Base-by-base conservation (phyloP, 1,284 basidiomycete genomes). In the Ustilago curta region DNA sequence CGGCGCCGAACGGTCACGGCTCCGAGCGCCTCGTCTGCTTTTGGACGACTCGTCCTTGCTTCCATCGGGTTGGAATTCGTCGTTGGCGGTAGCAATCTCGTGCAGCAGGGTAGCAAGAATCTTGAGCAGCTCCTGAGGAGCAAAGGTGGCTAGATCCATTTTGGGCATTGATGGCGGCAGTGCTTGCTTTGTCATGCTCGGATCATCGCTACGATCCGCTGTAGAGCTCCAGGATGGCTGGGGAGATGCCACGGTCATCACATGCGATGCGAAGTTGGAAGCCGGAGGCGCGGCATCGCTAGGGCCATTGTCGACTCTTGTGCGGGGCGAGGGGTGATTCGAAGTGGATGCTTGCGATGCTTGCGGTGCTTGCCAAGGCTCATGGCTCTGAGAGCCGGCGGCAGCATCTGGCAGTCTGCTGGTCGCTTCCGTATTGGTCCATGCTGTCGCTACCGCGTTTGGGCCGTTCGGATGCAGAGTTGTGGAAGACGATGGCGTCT, bases 1-100 rank as follows among this genome's bases (percentile, higher is more conserved):
- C 19, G 61, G 60, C 21, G 63, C 58, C 27, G 64, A 57, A 11
- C 64, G 56, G 32, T 63, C 59, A 8, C 69, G 75, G 44, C 53
- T 78, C 25, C 59, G 60, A 37, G 40, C 56, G 16, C 25, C 61
- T 39, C 45, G 59, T n/a, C 44, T 65, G 51, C 52, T 62, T n/a
- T 45, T 58, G 9, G 62, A 56, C 14, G 57, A 39, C 4, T 70
- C 71, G 44, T 66, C 71, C 43, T 75, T 66, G 62, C 63, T 56
- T 6, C 60, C 60, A 5, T 70, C 72, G 5, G 82, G 80, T 44
- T 82, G 66, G 23, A 83, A 80, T 21, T 85, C 88, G 86, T 97
- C 95, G 85, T 98, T 98, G 5, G 93, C 91, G 3, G 90, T 90
- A 4, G 96, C 94, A 83, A 98, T 97, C 85, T 95, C 93, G 50